These are phyloP conservation scores for Mycena polygramma DNA, from an alignment of 768 basidiomycete species.

Conservation along the genomic window DNA sequence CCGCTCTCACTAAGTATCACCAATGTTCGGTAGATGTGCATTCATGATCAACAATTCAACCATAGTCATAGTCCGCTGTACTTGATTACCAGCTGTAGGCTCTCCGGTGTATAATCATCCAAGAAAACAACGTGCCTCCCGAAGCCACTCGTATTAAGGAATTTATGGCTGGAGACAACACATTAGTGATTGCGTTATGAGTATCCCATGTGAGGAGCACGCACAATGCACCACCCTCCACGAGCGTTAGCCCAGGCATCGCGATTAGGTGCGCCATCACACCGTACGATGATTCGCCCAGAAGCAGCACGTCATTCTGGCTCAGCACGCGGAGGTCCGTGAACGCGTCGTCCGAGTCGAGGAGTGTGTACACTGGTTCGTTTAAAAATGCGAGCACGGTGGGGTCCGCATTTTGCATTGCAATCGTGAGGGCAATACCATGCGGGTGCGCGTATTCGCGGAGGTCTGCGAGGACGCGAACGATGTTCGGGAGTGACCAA, in stretches of 20 bases:
- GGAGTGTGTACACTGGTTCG: conserved; percentile 25
- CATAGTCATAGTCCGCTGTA: no score
- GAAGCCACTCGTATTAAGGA: conserved; percentile 27
- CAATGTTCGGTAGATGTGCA: no score
- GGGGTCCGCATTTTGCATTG: conserved; percentile 32
- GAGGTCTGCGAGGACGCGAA: conserved; percentile 33
- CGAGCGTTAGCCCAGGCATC: conserved; percentile 30
- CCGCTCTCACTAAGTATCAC: no score
- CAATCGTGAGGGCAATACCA: conserved; percentile 28
- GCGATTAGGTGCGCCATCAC: conserved; percentile 31
- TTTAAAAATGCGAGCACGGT: conserved; percentile 17
- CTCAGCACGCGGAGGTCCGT: conserved; percentile 22
- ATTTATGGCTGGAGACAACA: conserved; percentile 23
- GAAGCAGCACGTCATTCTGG: conserved; percentile 29
- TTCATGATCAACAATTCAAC: no score
- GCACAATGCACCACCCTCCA: conserved; percentile 24
- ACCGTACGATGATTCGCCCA: conserved; percentile 32
- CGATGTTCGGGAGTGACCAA: conserved; percentile 26
- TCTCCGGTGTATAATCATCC: conserved; percentile 27
- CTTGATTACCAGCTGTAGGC: not conserved
- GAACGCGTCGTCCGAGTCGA: conserved; percentile 28
- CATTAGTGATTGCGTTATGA: not conserved
- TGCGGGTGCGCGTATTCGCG: conserved; percentile 19
- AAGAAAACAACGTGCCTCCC: conserved; percentile 31
- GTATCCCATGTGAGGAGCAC: not conserved